These are phyloP conservation scores for Leishmania lainsoni DNA, from an alignment of 208 protist genomes.

Conservation along the genomic window DNA sequence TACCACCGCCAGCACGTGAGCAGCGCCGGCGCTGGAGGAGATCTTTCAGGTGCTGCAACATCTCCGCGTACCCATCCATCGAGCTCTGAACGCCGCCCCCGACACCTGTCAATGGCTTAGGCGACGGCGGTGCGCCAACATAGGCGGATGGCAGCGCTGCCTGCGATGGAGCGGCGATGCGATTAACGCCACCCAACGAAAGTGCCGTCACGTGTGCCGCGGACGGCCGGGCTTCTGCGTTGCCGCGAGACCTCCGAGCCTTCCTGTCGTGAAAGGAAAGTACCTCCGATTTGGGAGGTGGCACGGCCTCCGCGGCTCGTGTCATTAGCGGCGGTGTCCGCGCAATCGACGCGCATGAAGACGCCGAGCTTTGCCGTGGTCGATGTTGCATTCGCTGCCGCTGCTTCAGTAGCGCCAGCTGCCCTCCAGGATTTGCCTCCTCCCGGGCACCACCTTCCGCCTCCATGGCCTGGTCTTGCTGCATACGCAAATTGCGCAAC, in stretches of 20 bases:
- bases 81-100: slow-evolving; percentile 27
- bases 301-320: slow-evolving; percentile 5
- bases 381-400: slow-evolving; percentile 39
- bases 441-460: slow-evolving; percentile 9
- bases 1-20: slow-evolving; percentile 22
- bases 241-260: not conserved
- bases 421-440: slow-evolving; percentile 19
- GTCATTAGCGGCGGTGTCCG: not conserved
- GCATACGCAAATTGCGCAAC: slow-evolving; percentile 48
- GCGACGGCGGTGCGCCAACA: slow-evolving; percentile 10
- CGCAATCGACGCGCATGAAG: slow-evolving; percentile 10
- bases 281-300: slow-evolving; percentile 12
- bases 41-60: slow-evolving; percentile 84
- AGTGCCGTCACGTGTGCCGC: slow-evolving; percentile 29
- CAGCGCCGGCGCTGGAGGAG: slow-evolving; percentile 60
- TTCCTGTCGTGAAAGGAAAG: slow-evolving; percentile 1
- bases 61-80: slow-evolving; percentile 74
- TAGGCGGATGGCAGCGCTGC: not conserved
- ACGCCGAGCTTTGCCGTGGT: slow-evolving; percentile 2
- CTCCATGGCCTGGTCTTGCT: slow-evolving; percentile 14
- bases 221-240: not conserved
- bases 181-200: slow-evolving; percentile 32
- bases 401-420: slow-evolving; percentile 71
- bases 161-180: slow-evolving; percentile 2
- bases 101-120: slow-evolving; percentile 13